These are phyloP conservation scores for Glycine latifolia DNA, from an alignment of 306 rosid species.

Conservation along the genomic window DNA sequence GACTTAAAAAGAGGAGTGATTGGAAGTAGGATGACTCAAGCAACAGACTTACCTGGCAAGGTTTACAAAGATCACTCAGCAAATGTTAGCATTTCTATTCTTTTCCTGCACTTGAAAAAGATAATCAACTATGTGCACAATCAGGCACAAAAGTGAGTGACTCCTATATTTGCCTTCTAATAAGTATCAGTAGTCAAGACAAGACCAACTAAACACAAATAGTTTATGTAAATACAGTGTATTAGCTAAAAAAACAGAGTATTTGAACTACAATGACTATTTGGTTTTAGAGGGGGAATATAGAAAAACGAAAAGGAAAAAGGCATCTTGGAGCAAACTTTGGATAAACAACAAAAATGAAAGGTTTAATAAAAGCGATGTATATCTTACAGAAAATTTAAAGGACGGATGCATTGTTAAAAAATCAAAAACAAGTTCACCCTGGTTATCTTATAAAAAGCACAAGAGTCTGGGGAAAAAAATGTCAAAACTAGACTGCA, in stretches of 20 bases:
- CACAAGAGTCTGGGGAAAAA: neutral
- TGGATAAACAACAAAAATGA: neutral
- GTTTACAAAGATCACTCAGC: slow-evolving; percentile 49
- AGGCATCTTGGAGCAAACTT: too few relatives aligned
- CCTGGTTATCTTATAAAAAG: neutral
- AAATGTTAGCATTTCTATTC: slow-evolving; percentile 52
- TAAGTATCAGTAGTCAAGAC: slow-evolving; percentile 20
- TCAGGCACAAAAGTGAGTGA: slow-evolving; percentile 30
- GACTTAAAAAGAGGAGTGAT: slow-evolving; percentile 42
- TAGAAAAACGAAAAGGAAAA: too few relatives aligned
- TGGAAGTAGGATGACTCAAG: slow-evolving; percentile 45
- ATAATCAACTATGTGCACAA: slow-evolving; percentile 43
- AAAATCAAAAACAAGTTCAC: neutral
- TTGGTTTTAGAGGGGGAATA: too few relatives aligned
- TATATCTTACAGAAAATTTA: slow-evolving; percentile 27
- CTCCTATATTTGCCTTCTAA: slow-evolving; percentile 39
- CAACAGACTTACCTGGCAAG: slow-evolving; percentile 56
- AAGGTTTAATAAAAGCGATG: neutral
- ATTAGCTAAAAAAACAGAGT: neutral
- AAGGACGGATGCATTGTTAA: slow-evolving; percentile 19
- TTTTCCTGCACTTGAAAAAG: slow-evolving; percentile 55
- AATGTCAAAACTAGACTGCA: neutral
- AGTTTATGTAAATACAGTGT: slow-evolving; percentile 6
- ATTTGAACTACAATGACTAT: too few relatives aligned
- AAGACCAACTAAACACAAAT: slow-evolving; percentile 13